Evolutionary conservation across 2,329 filamentous ascomycete species (phyloP).

Genomic region (Cladosporium sp.): DNA sequence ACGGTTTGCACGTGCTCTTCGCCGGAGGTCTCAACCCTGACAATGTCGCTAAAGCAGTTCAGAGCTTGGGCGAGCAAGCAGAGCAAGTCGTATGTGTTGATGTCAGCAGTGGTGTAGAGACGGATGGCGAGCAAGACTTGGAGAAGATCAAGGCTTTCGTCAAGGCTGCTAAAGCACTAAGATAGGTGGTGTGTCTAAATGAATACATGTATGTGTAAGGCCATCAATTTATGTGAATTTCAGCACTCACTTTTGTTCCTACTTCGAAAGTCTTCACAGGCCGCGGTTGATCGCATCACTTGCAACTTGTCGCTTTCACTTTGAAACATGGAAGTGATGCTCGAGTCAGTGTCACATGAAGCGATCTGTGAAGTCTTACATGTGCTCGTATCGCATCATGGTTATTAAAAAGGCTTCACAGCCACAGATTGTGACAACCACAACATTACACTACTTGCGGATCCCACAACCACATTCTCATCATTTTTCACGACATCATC

Average conservation of each 20-base stretch:
- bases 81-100: constrained; percentile 74
- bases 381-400: no score
- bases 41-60: constrained; percentile 68
- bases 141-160: constrained; percentile 80
- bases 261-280: background rate
- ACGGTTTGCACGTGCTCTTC: constrained; percentile 69
- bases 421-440: no score
- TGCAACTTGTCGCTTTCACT: no score
- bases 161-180: constrained; percentile 59
- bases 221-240: no score
- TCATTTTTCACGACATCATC: no score
- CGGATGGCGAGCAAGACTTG: constrained; percentile 72
- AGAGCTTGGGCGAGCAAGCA: constrained; percentile 56
- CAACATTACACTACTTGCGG: no score
- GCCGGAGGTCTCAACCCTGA: constrained; percentile 79
- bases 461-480: no score
- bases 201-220: background rate
- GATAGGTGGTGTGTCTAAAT: constrained; percentile 2
- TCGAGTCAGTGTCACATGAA: no score
- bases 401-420: no score
- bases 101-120: constrained; percentile 91
- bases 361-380: no score
- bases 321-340: no score
- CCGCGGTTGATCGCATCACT: background rate
- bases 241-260: background rate